phyloP scores from a whole-genome alignment of 352 stramenopile genomes.

The Phytophthora cactorum region DNA sequence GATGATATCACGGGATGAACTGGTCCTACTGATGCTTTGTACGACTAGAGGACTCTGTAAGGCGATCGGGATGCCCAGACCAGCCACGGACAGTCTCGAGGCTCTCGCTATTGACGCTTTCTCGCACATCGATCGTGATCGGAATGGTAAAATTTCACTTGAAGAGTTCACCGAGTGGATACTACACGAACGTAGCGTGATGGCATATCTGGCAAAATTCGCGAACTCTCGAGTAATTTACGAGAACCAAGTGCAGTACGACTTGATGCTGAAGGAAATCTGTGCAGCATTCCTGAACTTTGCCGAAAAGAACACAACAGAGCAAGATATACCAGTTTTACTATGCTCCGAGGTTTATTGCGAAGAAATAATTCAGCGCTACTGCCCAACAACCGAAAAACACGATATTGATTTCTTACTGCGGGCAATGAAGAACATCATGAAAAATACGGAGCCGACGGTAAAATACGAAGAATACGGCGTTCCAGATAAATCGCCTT shows the following conservation, averaged over 20 bases:
- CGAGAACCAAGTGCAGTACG: constrained; percentile 72
- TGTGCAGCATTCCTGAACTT: constrained; percentile 58
- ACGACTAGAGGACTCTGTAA: constrained; percentile 78
- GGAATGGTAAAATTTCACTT: constrained; percentile 65
- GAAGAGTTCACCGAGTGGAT: constrained; percentile 68
- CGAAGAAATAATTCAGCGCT: constrained; percentile 46
- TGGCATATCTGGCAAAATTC: constrained; percentile 68
- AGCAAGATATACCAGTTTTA: constrained; percentile 23
- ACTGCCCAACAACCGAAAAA: constrained; percentile 38
- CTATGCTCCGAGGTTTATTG: constrained; percentile 49
- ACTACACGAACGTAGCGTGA: constrained; percentile 49
- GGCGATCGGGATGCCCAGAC: constrained; percentile 61
- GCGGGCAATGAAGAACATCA: constrained; percentile 48
- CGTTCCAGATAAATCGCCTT: not conserved
- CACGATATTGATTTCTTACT: constrained; percentile 56
- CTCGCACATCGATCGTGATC: constrained; percentile 58
- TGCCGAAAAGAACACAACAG: constrained; percentile 5
- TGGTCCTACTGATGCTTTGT: constrained; percentile 78
- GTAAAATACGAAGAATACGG: not conserved
- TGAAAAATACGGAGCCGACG: not conserved
- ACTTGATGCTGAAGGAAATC: constrained; percentile 60
- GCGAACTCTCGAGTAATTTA: constrained; percentile 69
- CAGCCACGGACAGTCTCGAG: constrained; percentile 58
- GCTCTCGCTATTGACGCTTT: constrained; percentile 58
- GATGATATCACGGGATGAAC: constrained; percentile 67